phyloP scores from a whole-genome alignment of 176 grass and related monocot species.

The Poa pratensis region DNA sequence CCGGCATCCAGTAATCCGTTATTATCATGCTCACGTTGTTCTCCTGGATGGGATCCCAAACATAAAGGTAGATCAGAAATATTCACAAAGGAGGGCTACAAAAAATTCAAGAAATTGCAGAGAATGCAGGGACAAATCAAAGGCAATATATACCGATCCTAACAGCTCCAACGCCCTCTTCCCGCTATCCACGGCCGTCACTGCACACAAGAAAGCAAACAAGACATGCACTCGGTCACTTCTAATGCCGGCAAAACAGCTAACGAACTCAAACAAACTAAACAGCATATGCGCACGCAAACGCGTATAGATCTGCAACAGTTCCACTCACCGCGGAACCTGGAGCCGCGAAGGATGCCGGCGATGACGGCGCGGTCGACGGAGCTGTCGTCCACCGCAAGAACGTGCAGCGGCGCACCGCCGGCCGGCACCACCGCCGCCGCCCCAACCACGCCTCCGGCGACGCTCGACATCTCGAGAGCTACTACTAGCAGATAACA shows the following conservation, averaged over 20 bases:
- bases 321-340: slow-evolving; percentile 48
- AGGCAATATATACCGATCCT: slow-evolving; percentile 49
- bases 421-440: not conserved
- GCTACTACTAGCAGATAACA: not conserved
- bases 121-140: not conserved
- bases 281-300: not conserved
- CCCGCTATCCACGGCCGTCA: slow-evolving; percentile 87
- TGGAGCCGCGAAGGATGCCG: slow-evolving; percentile 71
- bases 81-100: not conserved
- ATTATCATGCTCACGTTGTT: slow-evolving; percentile 90
- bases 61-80: not conserved
- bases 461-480: slow-evolving; percentile 41
- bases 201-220: slow-evolving; percentile 42
- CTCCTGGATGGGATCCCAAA: slow-evolving; percentile 49
- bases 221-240: not conserved
- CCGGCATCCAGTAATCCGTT: slow-evolving; percentile 98
- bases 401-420: slow-evolving; percentile 53
- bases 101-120: slow-evolving; percentile 14
- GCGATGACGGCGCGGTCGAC: slow-evolving; percentile 83
- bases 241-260: not conserved
- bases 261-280: not conserved
- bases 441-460: slow-evolving; percentile 17
- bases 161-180: slow-evolving; percentile 87
- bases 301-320: not conserved
- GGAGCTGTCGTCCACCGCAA: slow-evolving; percentile 89